Evolutionary conservation across 306 rosid species (phyloP).

Genomic region (Castanea crenata): DNA sequence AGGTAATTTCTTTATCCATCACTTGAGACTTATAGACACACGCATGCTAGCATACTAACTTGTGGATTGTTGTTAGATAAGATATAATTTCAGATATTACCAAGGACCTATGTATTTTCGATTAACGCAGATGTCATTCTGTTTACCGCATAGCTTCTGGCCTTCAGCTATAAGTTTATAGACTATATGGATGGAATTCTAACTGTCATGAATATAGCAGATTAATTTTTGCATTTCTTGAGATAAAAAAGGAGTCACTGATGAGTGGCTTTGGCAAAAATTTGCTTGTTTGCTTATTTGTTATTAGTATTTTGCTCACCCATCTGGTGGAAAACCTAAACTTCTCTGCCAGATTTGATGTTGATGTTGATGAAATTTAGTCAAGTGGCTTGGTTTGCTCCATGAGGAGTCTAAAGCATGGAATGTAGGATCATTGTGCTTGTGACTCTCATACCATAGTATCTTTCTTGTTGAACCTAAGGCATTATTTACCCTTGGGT

Average conservation of each 20-base stretch:
- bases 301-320: not conserved
- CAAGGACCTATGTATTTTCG: not conserved
- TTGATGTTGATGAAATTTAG: not conserved
- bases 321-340: not conserved
- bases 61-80: not conserved
- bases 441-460: not conserved
- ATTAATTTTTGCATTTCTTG: not conserved
- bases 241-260: not conserved
- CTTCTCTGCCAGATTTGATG: not conserved
- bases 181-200: not conserved
- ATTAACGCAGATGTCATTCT: not conserved
- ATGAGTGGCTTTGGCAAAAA: not conserved
- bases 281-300: not conserved
- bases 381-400: not conserved
- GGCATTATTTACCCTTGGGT: not conserved
- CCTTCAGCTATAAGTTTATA: not conserved
- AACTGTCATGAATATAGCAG: not conserved
- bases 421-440: not conserved
- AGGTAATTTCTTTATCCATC: conserved; percentile 45
- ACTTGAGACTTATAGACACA: not conserved
- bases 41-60: not conserved
- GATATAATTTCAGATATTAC: not conserved
- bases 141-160: not conserved
- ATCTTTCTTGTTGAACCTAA: not conserved
- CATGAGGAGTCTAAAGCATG: not conserved